Conservation (phyloP, 2,329 filamentous ascomycete species). For the Botrytis pseudocinerea region DNA sequence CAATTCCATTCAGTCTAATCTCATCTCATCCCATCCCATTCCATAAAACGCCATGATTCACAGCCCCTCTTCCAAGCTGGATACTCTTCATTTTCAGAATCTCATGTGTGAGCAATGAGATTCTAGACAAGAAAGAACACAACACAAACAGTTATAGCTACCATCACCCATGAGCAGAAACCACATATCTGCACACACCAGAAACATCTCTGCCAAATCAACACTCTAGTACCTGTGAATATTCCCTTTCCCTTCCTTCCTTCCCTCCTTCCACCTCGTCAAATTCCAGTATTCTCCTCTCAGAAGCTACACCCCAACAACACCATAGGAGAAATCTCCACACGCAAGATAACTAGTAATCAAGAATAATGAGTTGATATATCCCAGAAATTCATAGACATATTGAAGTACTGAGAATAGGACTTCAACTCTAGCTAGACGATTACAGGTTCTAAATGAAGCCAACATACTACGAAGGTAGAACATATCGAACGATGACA, state of each 20-base stretch:
- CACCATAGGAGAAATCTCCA: not conserved
- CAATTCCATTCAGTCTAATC: too few relatives aligned
- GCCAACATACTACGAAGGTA: not conserved
- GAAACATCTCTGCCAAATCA: not conserved
- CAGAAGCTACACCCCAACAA: too few relatives aligned
- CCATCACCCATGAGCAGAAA: not conserved
- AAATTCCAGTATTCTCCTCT: too few relatives aligned
- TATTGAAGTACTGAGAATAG: not conserved
- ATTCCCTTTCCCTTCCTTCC: not conserved
- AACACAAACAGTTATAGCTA: not conserved
- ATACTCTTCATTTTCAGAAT: too few relatives aligned
- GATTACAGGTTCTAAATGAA: not conserved
- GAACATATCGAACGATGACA: not conserved
- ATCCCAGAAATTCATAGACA: not conserved
- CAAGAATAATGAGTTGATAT: not conserved
- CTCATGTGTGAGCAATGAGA: too few relatives aligned
- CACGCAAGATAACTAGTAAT: not conserved
- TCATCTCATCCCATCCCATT: too few relatives aligned
- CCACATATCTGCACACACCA: not conserved
- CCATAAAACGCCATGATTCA: too few relatives aligned
- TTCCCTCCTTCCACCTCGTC: too few relatives aligned
- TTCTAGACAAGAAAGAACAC: not conserved
- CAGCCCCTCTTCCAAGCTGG: too few relatives aligned
- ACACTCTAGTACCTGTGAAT: fast-evolving
- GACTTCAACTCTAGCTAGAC: not conserved